Percentiles rank a stretch among this genome's conserved stretches.
Conservation (phyloP, 495 filamentous ascomycete species). For the Daldinia vernicosa region DNA sequence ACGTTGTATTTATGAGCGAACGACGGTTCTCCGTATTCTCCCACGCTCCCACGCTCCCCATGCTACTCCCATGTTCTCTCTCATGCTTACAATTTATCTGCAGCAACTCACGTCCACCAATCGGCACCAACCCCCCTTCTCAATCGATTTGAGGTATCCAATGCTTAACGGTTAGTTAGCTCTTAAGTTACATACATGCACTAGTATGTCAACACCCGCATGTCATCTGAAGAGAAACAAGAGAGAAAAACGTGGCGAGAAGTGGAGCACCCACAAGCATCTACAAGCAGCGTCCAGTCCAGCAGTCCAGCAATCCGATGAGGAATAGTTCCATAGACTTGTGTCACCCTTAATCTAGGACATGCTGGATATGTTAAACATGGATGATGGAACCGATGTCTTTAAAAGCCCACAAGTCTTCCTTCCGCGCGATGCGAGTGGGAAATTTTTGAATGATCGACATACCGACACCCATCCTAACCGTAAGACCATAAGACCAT, state of each 20-base stretch:
- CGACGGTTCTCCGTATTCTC: background rate
- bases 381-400: constrained; percentile 1
- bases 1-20: background rate
- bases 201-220: constrained; percentile 20
- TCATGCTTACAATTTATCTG: constrained; percentile 30
- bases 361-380: constrained; percentile 1
- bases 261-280: constrained; percentile 26
- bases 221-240: constrained; percentile 11
- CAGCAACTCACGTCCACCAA: constrained; percentile 24
- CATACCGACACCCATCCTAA: background rate
- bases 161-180: constrained; percentile 15
- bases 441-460: constrained; percentile 8
- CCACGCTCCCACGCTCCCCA: background rate
- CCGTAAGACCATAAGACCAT: background rate
- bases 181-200: constrained; percentile 21
- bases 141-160: constrained; percentile 21
- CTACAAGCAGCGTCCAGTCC: constrained; percentile 20
- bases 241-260: constrained; percentile 39
- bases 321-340: constrained; percentile 21
- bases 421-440: constrained; percentile 20
- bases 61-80: background rate
- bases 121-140: constrained; percentile 21
- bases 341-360: constrained; percentile 42
- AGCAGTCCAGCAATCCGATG: constrained; percentile 19
- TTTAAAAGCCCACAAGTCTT: constrained; percentile 14